phyloP scores from a whole-genome alignment of 768 basidiomycete genomes.

The Boletus edulis region DNA sequence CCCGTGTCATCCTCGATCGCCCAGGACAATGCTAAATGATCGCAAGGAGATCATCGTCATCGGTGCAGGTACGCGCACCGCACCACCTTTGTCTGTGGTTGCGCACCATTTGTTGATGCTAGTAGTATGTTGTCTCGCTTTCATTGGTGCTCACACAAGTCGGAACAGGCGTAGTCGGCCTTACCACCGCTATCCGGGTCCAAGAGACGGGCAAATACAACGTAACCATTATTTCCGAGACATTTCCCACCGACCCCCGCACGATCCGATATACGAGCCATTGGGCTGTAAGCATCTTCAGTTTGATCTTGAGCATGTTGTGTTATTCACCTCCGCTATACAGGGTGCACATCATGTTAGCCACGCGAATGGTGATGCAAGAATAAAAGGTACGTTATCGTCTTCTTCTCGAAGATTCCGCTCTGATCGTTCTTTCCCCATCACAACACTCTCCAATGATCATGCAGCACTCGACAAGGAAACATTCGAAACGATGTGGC shows the following conservation, averaged over 20 bases:
- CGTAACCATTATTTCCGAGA: conserved; percentile 70
- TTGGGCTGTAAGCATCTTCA: conserved; percentile 63
- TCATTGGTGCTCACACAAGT: background rate
- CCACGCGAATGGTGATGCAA: conserved; percentile 46
- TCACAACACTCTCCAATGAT: background rate
- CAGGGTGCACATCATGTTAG: conserved; percentile 84
- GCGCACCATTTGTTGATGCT: background rate
- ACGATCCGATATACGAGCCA: conserved; percentile 74
- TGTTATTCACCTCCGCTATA: background rate
- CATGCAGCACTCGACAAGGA: conserved; percentile 60
- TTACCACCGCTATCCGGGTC: conserved; percentile 71
- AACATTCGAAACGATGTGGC: conserved; percentile 77
- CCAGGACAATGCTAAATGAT: conserved; percentile 11
- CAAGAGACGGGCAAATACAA: conserved; percentile 60
- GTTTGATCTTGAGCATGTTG: background rate
- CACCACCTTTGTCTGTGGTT: no score
- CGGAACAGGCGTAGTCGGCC: conserved; percentile 65
- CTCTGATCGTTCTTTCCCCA: background rate
- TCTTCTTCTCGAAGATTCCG: background rate
- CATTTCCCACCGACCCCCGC: conserved; percentile 69
- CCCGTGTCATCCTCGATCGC: no score
- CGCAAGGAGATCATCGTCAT: conserved; percentile 35
- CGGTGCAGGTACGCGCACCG: conserved; percentile 35
- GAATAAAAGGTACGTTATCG: conserved; percentile 50
- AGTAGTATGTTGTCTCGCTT: background rate